Conservation (phyloP, 2,329 filamentous ascomycete genomes). For the Scorias spongiosa region DNA sequence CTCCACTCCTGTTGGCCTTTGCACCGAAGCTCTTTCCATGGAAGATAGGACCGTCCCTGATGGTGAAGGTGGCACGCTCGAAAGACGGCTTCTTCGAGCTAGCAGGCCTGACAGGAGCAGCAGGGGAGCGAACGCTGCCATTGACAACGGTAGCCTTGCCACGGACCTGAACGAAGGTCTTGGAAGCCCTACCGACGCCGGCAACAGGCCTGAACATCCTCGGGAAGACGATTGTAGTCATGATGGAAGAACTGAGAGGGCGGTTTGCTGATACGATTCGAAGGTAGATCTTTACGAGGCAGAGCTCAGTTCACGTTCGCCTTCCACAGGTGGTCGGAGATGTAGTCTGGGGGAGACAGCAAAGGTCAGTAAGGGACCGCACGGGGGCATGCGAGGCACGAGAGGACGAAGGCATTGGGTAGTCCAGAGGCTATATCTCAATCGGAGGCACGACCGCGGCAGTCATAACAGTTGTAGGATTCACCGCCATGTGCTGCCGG, state of each 20-base stretch:
- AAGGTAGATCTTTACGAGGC: constrained; percentile 1
- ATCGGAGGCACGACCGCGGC: not conserved
- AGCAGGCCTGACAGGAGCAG: constrained; percentile 31
- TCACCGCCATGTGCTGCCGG: not conserved
- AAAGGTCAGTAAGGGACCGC: not conserved
- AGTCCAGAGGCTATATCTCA: not conserved
- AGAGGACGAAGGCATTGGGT: constrained; percentile 15
- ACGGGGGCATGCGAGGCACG: not conserved
- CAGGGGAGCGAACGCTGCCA: constrained; percentile 52
- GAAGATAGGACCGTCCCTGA: constrained; percentile 90
- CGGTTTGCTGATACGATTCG: too few species aligned
- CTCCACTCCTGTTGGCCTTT: constrained; percentile 89
- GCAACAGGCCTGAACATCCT: constrained; percentile 36
- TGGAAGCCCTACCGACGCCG: constrained; percentile 25
- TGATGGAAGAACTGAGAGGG: constrained; percentile 4
- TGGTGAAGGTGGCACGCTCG: constrained; percentile 83
- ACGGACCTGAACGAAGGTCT: constrained; percentile 33
- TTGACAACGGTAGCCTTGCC: constrained; percentile 50
- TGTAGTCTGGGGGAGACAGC: constrained; percentile 37
- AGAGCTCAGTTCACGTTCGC: constrained; percentile 43
- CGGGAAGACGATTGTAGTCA: constrained; percentile 36
- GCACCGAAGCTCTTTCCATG: constrained; percentile 93
- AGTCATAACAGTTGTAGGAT: not conserved
- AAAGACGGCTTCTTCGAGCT: constrained; percentile 50
- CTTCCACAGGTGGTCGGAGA: constrained; percentile 58